Evolutionary conservation across 768 basidiomycete genomes (phyloP).

Genomic region (Boletus edulis): DNA sequence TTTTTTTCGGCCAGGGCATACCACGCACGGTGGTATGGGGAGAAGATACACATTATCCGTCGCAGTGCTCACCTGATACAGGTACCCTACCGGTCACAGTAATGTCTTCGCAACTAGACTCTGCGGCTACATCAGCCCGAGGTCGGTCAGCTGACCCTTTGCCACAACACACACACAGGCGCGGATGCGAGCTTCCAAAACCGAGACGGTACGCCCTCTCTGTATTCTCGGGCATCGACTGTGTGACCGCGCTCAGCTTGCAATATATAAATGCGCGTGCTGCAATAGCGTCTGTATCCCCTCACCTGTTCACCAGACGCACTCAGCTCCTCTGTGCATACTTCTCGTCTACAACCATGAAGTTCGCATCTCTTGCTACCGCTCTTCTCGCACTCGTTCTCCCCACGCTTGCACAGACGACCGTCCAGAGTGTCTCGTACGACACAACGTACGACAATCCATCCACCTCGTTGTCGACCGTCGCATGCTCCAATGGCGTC

Average conservation of each 20-base stretch:
- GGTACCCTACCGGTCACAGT: neutral
- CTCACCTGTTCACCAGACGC: neutral
- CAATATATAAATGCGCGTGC: constrained; percentile 16
- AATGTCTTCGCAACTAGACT: neutral
- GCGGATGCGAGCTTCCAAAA: constrained; percentile 1
- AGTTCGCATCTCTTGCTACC: constrained; percentile 15
- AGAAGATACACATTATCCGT: neutral
- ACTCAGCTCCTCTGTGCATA: neutral
- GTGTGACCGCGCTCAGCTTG: neutral
- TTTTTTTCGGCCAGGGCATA: neutral
- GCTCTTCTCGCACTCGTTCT: constrained; percentile 14
- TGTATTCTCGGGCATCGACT: neutral
- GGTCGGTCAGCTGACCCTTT: constrained; percentile 5
- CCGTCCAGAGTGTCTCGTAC: constrained; percentile 22
- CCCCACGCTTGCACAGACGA: constrained; percentile 16
- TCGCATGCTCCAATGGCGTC: constrained; percentile 35
- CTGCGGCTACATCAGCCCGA: neutral
- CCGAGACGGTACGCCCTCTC: too few species aligned
- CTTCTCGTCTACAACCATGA: constrained; percentile 18
- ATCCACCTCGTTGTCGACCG: constrained; percentile 8
- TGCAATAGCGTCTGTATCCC: neutral
- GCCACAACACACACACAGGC: neutral
- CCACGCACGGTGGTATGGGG: neutral
- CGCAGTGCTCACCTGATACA: too few species aligned
- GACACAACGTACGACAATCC: constrained; percentile 33